phyloP scores from a whole-genome alignment of 768 basidiomycete species.

The Gymnopilus junonius region DNA sequence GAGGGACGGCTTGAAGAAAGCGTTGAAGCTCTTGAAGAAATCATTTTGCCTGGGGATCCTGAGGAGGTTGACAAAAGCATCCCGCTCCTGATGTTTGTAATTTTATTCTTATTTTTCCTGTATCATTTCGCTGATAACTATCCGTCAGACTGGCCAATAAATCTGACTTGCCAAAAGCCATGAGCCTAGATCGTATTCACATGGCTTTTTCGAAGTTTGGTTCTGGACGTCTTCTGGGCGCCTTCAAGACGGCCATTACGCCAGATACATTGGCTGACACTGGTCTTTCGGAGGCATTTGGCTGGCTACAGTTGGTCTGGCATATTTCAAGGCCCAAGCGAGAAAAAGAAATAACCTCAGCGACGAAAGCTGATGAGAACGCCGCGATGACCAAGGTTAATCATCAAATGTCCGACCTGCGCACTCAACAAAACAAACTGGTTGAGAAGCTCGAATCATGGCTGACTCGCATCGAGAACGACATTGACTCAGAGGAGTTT shows the following conservation, averaged over 20 bases:
- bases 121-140: not conserved
- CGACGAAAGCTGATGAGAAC: not conserved
- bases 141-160: conserved; percentile 58
- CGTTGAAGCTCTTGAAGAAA: conserved; percentile 47
- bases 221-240: conserved; percentile 29
- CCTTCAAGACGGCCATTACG: conserved; percentile 30
- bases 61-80: conserved; percentile 6
- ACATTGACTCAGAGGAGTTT: conserved; percentile 35
- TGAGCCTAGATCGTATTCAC: conserved; percentile 52
- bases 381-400: not conserved
- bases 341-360: not conserved
- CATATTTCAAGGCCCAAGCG: conserved; percentile 25
- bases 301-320: conserved; percentile 40
- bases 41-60: conserved; percentile 16
- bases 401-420: conserved; percentile 14
- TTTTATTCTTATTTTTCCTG: not conserved
- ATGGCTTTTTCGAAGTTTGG: conserved; percentile 34
- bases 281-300: conserved; percentile 42
- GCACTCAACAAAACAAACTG: conserved; percentile 25
- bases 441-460: conserved; percentile 40
- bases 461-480: conserved; percentile 35
- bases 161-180: conserved; percentile 57
- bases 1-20: conserved; percentile 54
- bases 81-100: conserved; percentile 40
- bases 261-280: conserved; percentile 13